Conservation (phyloP, 805 yeast genomes). For the Maudiozyma saulgeensis region DNA sequence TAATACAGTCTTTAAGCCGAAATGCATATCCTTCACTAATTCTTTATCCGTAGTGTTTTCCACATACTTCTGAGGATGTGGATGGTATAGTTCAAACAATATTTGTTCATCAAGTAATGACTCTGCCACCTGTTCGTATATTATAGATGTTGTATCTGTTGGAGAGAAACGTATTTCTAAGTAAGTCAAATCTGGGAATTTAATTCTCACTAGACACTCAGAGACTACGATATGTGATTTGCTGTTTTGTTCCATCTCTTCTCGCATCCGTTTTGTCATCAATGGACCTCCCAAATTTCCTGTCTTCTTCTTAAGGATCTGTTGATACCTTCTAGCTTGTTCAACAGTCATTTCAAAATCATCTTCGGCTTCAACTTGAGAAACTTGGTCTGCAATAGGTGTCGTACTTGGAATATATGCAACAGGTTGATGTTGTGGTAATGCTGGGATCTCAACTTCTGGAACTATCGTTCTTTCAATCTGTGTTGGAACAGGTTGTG, state of each 20-base stretch:
- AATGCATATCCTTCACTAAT: conserved; percentile 32
- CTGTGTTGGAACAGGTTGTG: not conserved
- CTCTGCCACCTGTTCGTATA: conserved; percentile 25
- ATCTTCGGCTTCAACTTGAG: conserved; percentile 24
- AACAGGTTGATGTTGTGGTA: conserved; percentile 11
- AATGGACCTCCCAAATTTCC: conserved; percentile 32
- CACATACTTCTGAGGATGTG: conserved; percentile 39
- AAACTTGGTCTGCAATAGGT: conserved; percentile 6
- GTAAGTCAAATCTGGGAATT: conserved; percentile 48
- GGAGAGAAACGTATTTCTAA: conserved; percentile 44
- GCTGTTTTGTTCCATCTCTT: conserved; percentile 24
- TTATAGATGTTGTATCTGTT: conserved; percentile 30
- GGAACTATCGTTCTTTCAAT: not conserved
- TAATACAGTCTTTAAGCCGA: conserved; percentile 40
- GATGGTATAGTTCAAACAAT: conserved; percentile 34
- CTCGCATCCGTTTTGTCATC: conserved; percentile 35
- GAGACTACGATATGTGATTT: conserved; percentile 16
- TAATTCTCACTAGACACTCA: conserved; percentile 38
- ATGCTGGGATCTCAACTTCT: not conserved
- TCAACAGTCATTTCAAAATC: conserved; percentile 39
- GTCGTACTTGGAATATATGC: conserved; percentile 17
- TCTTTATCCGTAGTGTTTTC: conserved; percentile 17
- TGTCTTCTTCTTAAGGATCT: conserved; percentile 37
- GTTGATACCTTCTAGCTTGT: conserved; percentile 47
- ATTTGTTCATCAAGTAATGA: conserved; percentile 22